Evolutionary conservation across 2,329 filamentous ascomycete genomes (phyloP), one percentile per base, ranked within the genome.

Genomic region (Calonectria fujianensis): DNA sequence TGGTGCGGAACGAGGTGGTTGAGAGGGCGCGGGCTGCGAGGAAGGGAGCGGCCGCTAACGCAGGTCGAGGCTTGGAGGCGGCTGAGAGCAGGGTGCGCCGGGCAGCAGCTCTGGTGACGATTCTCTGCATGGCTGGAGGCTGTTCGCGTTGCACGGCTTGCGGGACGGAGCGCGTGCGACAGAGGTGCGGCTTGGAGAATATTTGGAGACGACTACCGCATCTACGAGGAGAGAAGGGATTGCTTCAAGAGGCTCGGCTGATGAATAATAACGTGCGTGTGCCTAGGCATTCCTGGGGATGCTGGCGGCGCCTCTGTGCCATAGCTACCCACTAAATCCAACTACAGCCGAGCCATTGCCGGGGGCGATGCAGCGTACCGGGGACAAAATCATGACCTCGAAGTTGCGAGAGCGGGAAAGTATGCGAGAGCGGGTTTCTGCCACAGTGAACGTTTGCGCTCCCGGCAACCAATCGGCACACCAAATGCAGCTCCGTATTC

Each of bases 71-170:
- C 27, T 77, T 74, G 63, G 61, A 67, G 57, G 72, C 20, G 64
- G 75, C 74, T 31, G 79, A 76, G 59, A 81, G 76, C 41, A 80
- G 70, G 61, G 75, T 70, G 74, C 84, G 82, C 77, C 80, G 80
- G 48, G 83, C 79, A 70, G 83, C 79, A 70, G 83, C 79, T 74
- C 80, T 75, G n/a, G 82, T 70, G 51, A 82, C 82, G 73, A 83
- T 75, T 76, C 82, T 82, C 71, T 83, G 84, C 80, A 86, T 80
- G 83, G 83, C 85, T 18, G 67, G 48, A 52, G 51, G 27, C 35
- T 57, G 16, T 45, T 54, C 37, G 50, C 20, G 24, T 35, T 50
- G 65, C 70, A 59, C 50, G 45, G 70, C 51, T 45, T 54, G 37
- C 31, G 31, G n/a, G 35, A 50, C 20, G 18, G 39, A n/a, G 54